Percentiles rank a stretch among this genome's conserved stretches.
These are phyloP conservation scores for Mallotus nudiflorus DNA, from an alignment of 345 rosid genomes.

Conservation along the genomic window DNA sequence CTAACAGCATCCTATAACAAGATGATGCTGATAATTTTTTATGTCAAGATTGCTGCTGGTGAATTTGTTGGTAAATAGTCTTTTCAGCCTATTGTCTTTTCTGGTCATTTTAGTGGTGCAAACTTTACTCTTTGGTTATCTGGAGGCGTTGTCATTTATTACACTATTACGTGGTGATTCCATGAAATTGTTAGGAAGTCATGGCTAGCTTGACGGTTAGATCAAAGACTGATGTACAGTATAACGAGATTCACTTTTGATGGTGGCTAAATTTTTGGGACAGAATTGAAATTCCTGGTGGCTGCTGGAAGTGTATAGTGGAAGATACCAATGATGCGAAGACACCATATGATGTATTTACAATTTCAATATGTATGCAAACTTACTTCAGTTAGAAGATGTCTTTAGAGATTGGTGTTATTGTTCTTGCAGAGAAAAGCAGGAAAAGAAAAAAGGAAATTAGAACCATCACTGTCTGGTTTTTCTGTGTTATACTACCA, in stretches of 20 bases:
- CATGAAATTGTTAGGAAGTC: not conserved
- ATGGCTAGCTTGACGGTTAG: too few species aligned
- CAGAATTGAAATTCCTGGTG: not conserved
- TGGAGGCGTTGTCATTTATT: not conserved
- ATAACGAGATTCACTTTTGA: too few species aligned
- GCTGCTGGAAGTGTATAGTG: constrained; percentile 6
- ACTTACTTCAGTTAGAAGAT: not conserved
- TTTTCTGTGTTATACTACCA: too few species aligned
- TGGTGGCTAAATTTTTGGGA: not conserved
- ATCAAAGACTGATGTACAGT: not conserved
- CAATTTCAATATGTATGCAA: too few species aligned
- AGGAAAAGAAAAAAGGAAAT: not conserved
- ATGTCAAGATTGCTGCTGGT: not conserved
- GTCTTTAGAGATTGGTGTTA: not conserved
- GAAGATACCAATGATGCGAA: not conserved
- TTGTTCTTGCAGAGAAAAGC: not conserved
- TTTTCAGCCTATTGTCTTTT: not conserved
- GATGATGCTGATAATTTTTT: not conserved
- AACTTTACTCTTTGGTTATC: not conserved
- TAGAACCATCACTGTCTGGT: too few species aligned
- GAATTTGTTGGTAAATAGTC: not conserved
- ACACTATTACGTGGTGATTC: not conserved
- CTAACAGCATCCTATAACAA: not conserved
- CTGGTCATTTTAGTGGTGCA: not conserved
- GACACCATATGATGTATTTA: not conserved